Percentiles rank a stretch among this genome's conserved stretches.
Conservation (phyloP, 768 basidiomycete genomes). For the Coprinellus micaceus region DNA sequence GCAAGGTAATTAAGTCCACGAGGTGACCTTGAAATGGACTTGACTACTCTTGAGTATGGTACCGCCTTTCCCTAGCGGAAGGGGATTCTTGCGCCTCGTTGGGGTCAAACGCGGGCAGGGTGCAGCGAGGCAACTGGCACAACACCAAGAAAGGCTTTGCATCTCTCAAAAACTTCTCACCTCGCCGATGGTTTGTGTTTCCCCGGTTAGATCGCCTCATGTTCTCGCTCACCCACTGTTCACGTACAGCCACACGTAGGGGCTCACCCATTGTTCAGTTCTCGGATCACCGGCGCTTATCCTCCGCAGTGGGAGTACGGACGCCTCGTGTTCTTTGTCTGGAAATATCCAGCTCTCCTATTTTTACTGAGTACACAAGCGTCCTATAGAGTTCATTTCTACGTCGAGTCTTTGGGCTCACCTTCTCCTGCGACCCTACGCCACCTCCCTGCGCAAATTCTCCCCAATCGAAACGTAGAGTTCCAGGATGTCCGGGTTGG, state of each 20-base stretch:
- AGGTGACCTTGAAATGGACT: conserved; percentile 41
- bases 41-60: conserved; percentile 16
- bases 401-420: background rate
- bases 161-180: conserved; percentile 23
- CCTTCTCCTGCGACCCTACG: conserved; percentile 8
- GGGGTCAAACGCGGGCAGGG: conserved; percentile 8
- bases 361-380: background rate
- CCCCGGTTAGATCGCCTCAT: conserved; percentile 29
- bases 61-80: background rate
- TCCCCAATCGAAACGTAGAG: conserved; percentile 58
- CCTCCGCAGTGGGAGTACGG: background rate
- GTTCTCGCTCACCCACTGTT: conserved; percentile 21
- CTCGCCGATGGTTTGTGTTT: conserved; percentile 3
- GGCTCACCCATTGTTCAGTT: background rate
- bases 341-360: background rate
- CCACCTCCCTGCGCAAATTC: conserved; percentile 44
- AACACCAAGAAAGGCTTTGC: conserved; percentile 17
- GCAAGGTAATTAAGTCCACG: conserved; percentile 36
- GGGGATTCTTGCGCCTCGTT: conserved; percentile 2
- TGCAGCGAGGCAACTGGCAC: conserved; percentile 16
- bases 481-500: conserved; percentile 67
- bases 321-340: background rate
- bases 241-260: conserved; percentile 23
- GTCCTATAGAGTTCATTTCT: too few species aligned
- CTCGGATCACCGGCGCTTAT: conserved; percentile 10